Percentiles rank a stretch among this genome's conserved stretches.
Evolutionary conservation across 805 yeast genomes (phyloP).

Genomic region (Blastobotrys americana): DNA sequence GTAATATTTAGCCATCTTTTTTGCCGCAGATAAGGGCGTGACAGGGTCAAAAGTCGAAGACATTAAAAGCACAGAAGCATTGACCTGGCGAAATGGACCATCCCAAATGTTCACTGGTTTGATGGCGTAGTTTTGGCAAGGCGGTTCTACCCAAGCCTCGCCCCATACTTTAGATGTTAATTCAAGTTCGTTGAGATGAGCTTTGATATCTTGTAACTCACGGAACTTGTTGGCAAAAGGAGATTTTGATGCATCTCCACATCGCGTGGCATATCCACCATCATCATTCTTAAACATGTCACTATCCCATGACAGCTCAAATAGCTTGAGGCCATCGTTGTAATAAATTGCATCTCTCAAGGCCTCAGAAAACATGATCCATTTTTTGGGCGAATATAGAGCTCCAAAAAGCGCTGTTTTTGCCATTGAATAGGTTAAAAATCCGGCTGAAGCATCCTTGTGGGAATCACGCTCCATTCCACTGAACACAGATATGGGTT

Average conservation of each 20-base stretch:
- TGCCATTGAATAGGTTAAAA: slow-evolving; percentile 12
- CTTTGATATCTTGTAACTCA: slow-evolving; percentile 2
- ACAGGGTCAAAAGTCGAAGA: slow-evolving; percentile 23
- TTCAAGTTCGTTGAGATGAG: neutral
- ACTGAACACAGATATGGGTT: neutral
- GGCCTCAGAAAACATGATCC: slow-evolving; percentile 14
- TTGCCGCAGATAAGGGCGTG: slow-evolving; percentile 20
- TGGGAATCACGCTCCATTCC: no score
- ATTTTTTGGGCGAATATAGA: slow-evolving; percentile 15
- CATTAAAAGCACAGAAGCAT: slow-evolving; percentile 14
- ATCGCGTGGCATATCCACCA: slow-evolving; percentile 11
- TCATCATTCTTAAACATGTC: slow-evolving; percentile 3
- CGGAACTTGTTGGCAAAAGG: neutral
- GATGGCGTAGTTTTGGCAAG: slow-evolving; percentile 6
- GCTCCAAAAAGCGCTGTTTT: slow-evolving; percentile 9
- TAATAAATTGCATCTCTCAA: slow-evolving; percentile 13
- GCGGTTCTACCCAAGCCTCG: slow-evolving; percentile 6
- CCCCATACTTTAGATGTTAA: slow-evolving; percentile 3
- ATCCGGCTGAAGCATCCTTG: slow-evolving; percentile 6
- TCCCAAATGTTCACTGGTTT: slow-evolving; percentile 11
- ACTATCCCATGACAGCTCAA: neutral
- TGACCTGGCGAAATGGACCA: slow-evolving; percentile 13
- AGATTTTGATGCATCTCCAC: slow-evolving; percentile 10
- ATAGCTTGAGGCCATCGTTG: slow-evolving; percentile 1
- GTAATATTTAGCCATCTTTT: slow-evolving; percentile 13